Percentiles rank a stretch among this genome's conserved stretches.
These are phyloP conservation scores for Neurospora sp. DNA, from an alignment of 495 filamentous ascomycete genomes.

Conservation along the genomic window DNA sequence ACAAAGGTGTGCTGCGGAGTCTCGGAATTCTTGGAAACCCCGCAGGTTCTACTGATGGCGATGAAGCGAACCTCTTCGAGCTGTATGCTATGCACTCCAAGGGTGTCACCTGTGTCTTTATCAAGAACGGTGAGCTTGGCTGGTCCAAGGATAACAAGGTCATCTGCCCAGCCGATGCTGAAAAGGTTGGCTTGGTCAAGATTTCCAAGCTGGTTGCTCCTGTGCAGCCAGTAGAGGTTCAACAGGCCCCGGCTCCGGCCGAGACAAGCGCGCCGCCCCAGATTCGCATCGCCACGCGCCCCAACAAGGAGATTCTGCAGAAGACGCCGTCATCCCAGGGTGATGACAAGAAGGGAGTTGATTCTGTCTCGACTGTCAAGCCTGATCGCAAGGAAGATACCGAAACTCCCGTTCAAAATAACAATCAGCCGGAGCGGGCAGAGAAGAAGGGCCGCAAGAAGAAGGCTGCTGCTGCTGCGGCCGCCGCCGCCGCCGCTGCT, in stretches of 20 bases:
- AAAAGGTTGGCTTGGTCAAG: conserved; percentile 49
- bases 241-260: conserved; percentile 7
- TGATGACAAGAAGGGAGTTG: conserved; percentile 21
- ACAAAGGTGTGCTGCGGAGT: conserved; percentile 82
- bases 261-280: conserved; percentile 13
- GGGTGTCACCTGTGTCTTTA: conserved; percentile 74
- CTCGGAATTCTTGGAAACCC: conserved; percentile 70
- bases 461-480: conserved; percentile 28
- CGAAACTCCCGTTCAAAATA: conserved; percentile 24
- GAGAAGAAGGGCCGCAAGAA: conserved; percentile 41
- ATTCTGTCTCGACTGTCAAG: conserved; percentile 19
- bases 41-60: conserved; percentile 39
- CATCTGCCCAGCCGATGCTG: conserved; percentile 61
- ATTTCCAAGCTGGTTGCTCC: conserved; percentile 35
- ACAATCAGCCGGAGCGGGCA: conserved; percentile 26
- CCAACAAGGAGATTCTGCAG: conserved; percentile 28
- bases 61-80: conserved; percentile 66
- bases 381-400: conserved; percentile 32
- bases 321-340: conserved; percentile 22
- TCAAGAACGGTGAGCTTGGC: conserved; percentile 81
- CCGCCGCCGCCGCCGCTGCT: conserved; percentile 22
- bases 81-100: conserved; percentile 96
- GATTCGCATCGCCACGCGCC: conserved; percentile 29
- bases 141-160: conserved; percentile 83
- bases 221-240: conserved; percentile 23